Conservation (phyloP, 1,284 basidiomycete genomes). For the Ustilago sp. region DNA sequence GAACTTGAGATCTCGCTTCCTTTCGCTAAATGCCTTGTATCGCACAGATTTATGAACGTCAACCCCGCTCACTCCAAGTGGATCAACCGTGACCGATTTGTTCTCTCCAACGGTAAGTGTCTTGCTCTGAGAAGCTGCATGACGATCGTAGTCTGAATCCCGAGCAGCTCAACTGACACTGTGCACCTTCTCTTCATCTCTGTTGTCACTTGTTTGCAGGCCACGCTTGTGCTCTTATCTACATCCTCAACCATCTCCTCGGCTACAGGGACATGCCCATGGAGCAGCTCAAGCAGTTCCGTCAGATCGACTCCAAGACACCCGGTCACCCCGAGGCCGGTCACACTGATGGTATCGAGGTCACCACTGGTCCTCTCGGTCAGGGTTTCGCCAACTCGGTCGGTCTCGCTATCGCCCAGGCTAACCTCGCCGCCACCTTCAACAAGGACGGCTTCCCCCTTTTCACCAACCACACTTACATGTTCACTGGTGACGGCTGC, state of each 20-base stretch:
- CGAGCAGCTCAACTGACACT: neutral
- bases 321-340: slow-evolving; percentile 86
- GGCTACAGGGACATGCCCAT: slow-evolving; percentile 81
- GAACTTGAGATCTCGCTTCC: slow-evolving; percentile 1
- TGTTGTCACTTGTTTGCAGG: slow-evolving; percentile 6
- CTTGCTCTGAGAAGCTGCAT: neutral
- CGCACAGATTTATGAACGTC: slow-evolving; percentile 81
- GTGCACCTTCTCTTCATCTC: neutral
- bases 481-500: slow-evolving; percentile 93
- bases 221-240: slow-evolving; percentile 75
- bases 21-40: neutral
- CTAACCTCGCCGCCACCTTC: slow-evolving; percentile 86
- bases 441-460: slow-evolving; percentile 88
- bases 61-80: slow-evolving; percentile 90
- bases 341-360: slow-evolving; percentile 87
- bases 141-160: neutral
- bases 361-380: slow-evolving; percentile 94
- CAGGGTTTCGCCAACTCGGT: slow-evolving; percentile 89
- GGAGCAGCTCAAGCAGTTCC: slow-evolving; percentile 79
- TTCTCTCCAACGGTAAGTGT: slow-evolving; percentile 73
- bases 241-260: slow-evolving; percentile 83
- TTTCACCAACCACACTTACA: slow-evolving; percentile 89
- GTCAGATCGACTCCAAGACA: slow-evolving; percentile 79
- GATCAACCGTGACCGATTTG: slow-evolving; percentile 75
- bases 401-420: slow-evolving; percentile 91